Evolutionary conservation across 169 alveolate genomes (phyloP).

Genomic region (Eimeria sp.): DNA sequence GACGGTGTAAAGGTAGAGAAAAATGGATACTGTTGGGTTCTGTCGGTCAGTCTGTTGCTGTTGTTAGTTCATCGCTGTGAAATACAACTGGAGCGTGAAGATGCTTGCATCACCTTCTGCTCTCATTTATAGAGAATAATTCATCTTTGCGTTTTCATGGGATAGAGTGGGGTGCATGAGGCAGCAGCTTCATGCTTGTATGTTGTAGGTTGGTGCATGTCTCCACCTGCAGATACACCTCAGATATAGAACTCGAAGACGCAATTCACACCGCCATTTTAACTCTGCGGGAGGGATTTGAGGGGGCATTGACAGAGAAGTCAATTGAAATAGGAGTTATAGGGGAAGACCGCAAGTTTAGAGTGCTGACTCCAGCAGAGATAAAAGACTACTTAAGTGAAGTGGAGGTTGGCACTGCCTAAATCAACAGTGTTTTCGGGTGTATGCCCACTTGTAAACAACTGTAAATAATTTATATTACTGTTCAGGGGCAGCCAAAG

Average conservation of each 20-base stretch:
- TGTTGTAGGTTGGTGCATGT: not conserved
- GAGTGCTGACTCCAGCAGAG: conserved; percentile 90
- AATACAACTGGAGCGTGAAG: no score
- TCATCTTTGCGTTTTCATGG: not conserved
- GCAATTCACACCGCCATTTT: conserved; percentile 97
- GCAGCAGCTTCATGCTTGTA: no score
- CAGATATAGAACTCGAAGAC: conserved; percentile 98
- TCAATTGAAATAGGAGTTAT: conserved; percentile 98
- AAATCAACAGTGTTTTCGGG: not conserved
- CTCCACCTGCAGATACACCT: conserved; percentile 89
- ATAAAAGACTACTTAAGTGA: conserved; percentile 91
- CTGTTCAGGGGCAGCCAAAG: not conserved
- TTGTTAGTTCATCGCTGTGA: no score
- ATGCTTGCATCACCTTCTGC: no score
- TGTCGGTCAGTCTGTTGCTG: no score
- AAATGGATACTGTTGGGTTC: no score
- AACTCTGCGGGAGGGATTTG: conserved; percentile 96
- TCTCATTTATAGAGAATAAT: no score
- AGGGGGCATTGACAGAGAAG: conserved; percentile 98
- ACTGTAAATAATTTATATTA: not conserved
- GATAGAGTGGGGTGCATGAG: not conserved
- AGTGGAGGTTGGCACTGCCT: conserved; percentile 86
- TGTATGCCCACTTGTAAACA: not conserved
- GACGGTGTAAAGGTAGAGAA: no score
- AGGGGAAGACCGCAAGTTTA: conserved; percentile 92